Conservation (phyloP, 2,329 filamentous ascomycete species). For the Sporothrix luriei region DNA sequence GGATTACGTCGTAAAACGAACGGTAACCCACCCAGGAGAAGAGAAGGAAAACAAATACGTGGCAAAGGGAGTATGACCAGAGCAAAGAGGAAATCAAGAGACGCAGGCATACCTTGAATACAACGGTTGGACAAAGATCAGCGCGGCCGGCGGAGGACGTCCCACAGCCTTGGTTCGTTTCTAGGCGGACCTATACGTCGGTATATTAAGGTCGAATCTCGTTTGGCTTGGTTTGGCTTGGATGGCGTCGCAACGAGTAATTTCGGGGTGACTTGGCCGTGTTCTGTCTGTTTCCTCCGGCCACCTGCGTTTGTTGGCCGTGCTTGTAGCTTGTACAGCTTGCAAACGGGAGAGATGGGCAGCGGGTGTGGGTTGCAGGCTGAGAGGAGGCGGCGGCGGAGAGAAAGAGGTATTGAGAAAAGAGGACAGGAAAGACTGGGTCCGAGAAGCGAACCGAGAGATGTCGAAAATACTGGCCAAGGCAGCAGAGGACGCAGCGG, state of each 20-base stretch:
- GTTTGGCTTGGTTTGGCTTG: constrained; percentile 19
- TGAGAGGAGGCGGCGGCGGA: constrained; percentile 15
- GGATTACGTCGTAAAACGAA: not conserved
- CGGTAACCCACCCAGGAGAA: not conserved
- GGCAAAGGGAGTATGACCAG: not conserved
- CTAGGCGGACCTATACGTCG: constrained; percentile 4
- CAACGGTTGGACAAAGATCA: not conserved
- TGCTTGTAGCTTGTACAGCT: not conserved
- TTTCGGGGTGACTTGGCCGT: constrained; percentile 18
- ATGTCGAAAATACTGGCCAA: not conserved
- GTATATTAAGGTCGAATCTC: constrained; percentile 20
- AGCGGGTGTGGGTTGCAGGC: constrained; percentile 23
- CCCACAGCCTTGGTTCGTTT: constrained; percentile 20
- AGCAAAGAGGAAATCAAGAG: not conserved
- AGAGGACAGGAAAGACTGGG: constrained; percentile 22
- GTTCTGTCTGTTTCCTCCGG: not conserved
- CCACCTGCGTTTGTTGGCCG: not conserved
- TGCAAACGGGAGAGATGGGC: not conserved
- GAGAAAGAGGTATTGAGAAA: not conserved
- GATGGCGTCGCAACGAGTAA: constrained; percentile 25
- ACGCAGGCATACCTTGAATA: constrained; percentile 24
- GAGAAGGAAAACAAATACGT: not conserved
- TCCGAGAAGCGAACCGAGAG: constrained; percentile 12
- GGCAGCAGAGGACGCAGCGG: not conserved
- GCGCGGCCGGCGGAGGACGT: not conserved